Base-by-base conservation (phyloP, 192 early-diverging fungal genomes). In the Backusella tarrabulga region DNA sequence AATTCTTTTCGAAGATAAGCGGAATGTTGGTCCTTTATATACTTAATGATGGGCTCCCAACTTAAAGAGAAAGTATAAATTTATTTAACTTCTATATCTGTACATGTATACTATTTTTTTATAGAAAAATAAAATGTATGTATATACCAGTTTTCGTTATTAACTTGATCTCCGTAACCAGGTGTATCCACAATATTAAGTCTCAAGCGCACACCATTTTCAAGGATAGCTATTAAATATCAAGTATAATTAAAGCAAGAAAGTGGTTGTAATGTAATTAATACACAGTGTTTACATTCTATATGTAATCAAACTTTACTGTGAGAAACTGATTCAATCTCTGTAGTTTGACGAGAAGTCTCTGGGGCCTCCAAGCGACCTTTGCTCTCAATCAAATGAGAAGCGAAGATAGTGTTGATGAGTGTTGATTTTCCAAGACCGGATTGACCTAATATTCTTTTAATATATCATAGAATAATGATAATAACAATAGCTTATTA, bases 21-120 rank as follows among this genome's bases (percentile, higher is more conserved):
- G 14, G 93, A 93, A 88, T 99, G 97, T 88, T 98, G 97, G 83
- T 97, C 97, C 88, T 97, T 97, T 83, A 99, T 98, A 89, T 96
- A 96, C 86, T 97, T 97, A 85, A 96, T 91, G 78, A 99, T 95
- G 26, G 95, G 96, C 70, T 96, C 95, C 97, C 97, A 98, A 86
- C 92, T 93, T 76, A 38, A 73, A 73, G 34, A 21, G 32, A 78
- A 93, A 88, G 29, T 91, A 90, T 68, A 92, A 85, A 81, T 95
- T 94, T 76, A 89, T 91, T 54, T 97, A 95, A 76, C 86, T 90
- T 73, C 89, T 80, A 76, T 93, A 96, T 66, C 21, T 70, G 14
- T 70, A 17, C 9, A n/a, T 40, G 17, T 70, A 19, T 38, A 0
- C 21, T 38, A n/a, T 36, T 38, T 42, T 41, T 56, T 56, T 63